Evolutionary conservation across 2,329 filamentous ascomycete genomes (phyloP), one percentile per base, ranked within the genome.

Genomic region (Camillea tinctor): DNA sequence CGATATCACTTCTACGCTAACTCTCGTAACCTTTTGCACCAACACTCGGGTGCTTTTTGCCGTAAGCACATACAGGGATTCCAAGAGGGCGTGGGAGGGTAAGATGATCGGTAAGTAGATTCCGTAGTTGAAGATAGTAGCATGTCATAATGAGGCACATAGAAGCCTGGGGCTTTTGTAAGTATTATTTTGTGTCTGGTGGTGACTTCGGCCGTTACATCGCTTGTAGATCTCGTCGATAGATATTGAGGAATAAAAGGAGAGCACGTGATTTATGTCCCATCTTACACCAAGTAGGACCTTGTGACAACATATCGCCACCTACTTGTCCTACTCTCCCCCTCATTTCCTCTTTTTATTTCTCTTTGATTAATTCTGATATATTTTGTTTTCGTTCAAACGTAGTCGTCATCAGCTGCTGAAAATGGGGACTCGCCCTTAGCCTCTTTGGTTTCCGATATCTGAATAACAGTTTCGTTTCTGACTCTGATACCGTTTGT

Each of bases 101-200:
- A 65, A 64, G 60, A 57, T 54, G 40, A 58, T 60, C 19, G 65
- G 64, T 7, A 36, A 53, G 53, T 64, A 66, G 59, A 58, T 69
- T 19, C 66, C 65, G 48, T 56, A 71, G 59, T 65, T 66, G 22
- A 69, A 71, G 57, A 67, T 71, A 67, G 69, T 71, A 67, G 69
- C 51, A 9, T 61, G 57, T 8, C 71, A 70, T 50, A 68, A 70
- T 23, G 70, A 71, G 52, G 70, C 69, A 21, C 58, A 68, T 55
- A 61, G 60, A 44, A 56, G 56, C 36, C 69, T 66, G 23, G 61
- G 66, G 56, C 21, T 66, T 26, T 50, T 69, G n/a, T 23, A 60
- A 48, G 64, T 68, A n/a, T 52, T 71, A 5, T 64, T 59, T 61
- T 52, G n/a, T n/a, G n/a, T n/a, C n/a, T 69, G 50, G 58, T 63